Percentiles rank a stretch among this genome's conserved stretches.
phyloP scores from a whole-genome alignment of 2,329 filamentous ascomycete species.

The Cladosporium sp. region DNA sequence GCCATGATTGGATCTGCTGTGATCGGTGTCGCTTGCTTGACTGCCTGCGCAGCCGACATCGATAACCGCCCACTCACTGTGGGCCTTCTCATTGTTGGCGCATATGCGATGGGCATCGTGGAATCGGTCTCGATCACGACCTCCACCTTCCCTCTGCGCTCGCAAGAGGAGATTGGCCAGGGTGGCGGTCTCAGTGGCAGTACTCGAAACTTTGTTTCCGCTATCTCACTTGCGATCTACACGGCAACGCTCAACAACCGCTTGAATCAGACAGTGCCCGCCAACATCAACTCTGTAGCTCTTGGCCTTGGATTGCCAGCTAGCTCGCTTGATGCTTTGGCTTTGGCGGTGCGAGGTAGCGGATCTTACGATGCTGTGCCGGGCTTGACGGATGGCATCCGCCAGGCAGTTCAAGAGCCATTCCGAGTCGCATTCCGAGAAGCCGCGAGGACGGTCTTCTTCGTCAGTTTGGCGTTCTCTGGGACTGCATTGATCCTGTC shows the following conservation, averaged over 20 bases:
- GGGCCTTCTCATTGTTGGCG: slow-evolving; percentile 21
- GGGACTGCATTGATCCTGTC: slow-evolving; percentile 22
- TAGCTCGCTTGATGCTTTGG: slow-evolving; percentile 16
- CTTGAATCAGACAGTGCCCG: slow-evolving; percentile 17
- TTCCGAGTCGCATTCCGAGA: slow-evolving; percentile 20
- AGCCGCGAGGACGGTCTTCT: slow-evolving; percentile 22
- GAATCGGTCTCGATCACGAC: slow-evolving; percentile 24
- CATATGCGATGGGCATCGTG: slow-evolving; percentile 23
- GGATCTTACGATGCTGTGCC: slow-evolving; percentile 17
- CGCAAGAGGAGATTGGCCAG: slow-evolving; percentile 25
- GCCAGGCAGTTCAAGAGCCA: slow-evolving; percentile 21
- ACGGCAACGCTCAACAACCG: slow-evolving; percentile 23
- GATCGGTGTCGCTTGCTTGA: slow-evolving; percentile 21
- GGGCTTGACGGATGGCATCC: slow-evolving; percentile 20
- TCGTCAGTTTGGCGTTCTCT: slow-evolving; percentile 23
- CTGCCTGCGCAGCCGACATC: slow-evolving; percentile 20
- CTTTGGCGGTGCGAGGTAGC: slow-evolving; percentile 17
- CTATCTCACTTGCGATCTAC: slow-evolving; percentile 23
- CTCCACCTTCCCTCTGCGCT: slow-evolving; percentile 24
- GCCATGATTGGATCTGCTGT: slow-evolving; percentile 24
- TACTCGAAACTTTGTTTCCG: slow-evolving; percentile 22
- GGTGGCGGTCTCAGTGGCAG: slow-evolving; percentile 22
- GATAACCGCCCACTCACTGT: slow-evolving; percentile 19
- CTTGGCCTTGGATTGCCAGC: slow-evolving; percentile 17
- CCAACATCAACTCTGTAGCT: slow-evolving; percentile 20